Conservation (phyloP, 805 yeast genomes). For the Candida sphagnicola region DNA sequence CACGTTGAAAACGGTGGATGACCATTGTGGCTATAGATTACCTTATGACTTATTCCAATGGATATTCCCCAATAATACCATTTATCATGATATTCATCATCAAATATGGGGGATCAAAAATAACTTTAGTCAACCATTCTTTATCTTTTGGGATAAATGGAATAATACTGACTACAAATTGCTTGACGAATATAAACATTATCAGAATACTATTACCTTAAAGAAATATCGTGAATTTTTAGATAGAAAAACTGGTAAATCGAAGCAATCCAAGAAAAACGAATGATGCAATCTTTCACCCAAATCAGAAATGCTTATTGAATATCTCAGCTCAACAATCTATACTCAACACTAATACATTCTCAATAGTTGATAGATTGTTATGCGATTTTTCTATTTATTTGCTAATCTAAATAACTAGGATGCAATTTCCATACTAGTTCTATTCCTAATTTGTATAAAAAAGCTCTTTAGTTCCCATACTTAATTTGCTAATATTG, state of each 20-base stretch:
- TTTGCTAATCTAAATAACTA: too few species aligned
- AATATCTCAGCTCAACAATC: too few species aligned
- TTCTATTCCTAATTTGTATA: too few species aligned
- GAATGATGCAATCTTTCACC: too few species aligned
- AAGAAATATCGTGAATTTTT: constrained; percentile 61
- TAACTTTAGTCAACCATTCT: constrained; percentile 94
- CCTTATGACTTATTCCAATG: constrained; percentile 90
- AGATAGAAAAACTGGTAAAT: constrained; percentile 21
- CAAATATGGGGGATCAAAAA: constrained; percentile 93
- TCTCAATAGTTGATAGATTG: too few species aligned
- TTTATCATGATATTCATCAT: constrained; percentile 96
- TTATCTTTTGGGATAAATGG: constrained; percentile 84
- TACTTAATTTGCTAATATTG: too few species aligned
- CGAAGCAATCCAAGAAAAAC: not conserved
- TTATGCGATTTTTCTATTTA: too few species aligned
- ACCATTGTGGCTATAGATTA: constrained; percentile 95
- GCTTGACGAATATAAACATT: constrained; percentile 56
- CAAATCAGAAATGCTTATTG: too few species aligned
- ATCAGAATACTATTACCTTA: constrained; percentile 66
- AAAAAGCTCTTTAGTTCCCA: too few species aligned
- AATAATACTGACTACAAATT: constrained; percentile 67
- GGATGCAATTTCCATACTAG: too few species aligned
- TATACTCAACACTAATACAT: too few species aligned
- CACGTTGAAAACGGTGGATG: constrained; percentile 95
- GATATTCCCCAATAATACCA: constrained; percentile 90